Evolutionary conservation across 2,329 filamentous ascomycete genomes (phyloP), one percentile per base, ranked within the genome.

Genomic region (Fusarium pseudoanthophilum): DNA sequence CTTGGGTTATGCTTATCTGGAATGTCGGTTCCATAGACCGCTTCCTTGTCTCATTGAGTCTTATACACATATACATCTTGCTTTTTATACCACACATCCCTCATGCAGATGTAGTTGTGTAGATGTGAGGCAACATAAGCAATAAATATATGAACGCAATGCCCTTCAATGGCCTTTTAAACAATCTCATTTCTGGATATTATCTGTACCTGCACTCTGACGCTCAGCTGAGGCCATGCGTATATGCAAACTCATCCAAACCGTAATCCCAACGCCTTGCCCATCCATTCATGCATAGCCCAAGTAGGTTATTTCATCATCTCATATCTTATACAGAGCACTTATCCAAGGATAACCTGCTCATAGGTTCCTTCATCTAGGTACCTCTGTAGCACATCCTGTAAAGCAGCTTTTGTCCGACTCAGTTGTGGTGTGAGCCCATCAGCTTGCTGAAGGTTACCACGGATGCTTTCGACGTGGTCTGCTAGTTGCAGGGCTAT

Each of bases 381-480:
- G 66, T 87, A 83, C 49, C 82, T 79, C 40, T 85, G 81, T 64
- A 90, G 75, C 40, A 86, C 83, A 20, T 83, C 83, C 74, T 86
- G 86, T 59, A 90, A 74, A 7, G 86, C 84, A 4, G 87, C 87
- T 56, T 82, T 83, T 72, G 84, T 87, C 62, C 81, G 84, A 24
- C 75, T 79, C 21, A 90, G 84, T 39, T 86, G 84, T 3, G 86
- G 86, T 11, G 85, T 74, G 8, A 91, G 82, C 11, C 85, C 86
- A 2, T 87, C 85, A 20, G 88, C 85, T 79, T 89, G 88, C 64
- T 84, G 80, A 43, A 90, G 80, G 75, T 90, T 90, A 48, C 81
- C 81, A 61, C 81, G 82, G 77, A 91, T 86, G 74, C 87, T 90
- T 67, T 90, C 87, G 80, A 89, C 86, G 71, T 90, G 88, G 59